These are phyloP conservation scores for Globisporangium paddicum DNA, from an alignment of 352 stramenopile genomes.

Conservation along the genomic window DNA sequence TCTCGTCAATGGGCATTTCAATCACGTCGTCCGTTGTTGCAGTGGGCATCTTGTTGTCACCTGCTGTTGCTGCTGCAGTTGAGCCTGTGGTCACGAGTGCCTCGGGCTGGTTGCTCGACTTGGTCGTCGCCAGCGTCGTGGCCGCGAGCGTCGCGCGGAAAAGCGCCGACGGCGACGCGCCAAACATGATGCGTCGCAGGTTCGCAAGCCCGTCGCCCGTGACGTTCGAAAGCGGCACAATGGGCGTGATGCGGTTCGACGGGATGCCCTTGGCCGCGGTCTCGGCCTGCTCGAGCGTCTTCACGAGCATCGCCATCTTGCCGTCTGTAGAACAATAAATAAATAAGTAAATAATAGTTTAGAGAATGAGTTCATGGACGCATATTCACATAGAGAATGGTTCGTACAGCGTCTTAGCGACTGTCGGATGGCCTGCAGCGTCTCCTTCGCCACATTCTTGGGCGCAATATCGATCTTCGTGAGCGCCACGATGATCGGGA, in stretches of 20 bases:
- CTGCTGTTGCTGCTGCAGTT: background rate
- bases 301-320: slow-evolving; percentile 94
- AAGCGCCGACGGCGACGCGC: slow-evolving; percentile 58
- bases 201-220: slow-evolving; percentile 92
- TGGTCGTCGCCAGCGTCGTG: slow-evolving; percentile 53
- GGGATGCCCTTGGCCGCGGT: slow-evolving; percentile 87
- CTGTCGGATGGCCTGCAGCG: slow-evolving; percentile 85
- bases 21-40: slow-evolving; percentile 33
- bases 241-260: slow-evolving; percentile 93
- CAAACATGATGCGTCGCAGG: slow-evolving; percentile 65
- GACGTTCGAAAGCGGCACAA: slow-evolving; percentile 97
- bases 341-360: background rate
- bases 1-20: slow-evolving; percentile 88
- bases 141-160: slow-evolving; percentile 69
- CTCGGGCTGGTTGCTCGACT: slow-evolving; percentile 51
- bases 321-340: slow-evolving; percentile 37
- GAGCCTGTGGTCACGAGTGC: slow-evolving; percentile 13
- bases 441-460: slow-evolving; percentile 91
- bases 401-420: slow-evolving; percentile 71
- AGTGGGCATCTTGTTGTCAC: slow-evolving; percentile 8
- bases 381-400: background rate
- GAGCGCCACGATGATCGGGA: slow-evolving; percentile 91
- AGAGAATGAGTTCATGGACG: background rate
- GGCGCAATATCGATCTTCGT: slow-evolving; percentile 95
- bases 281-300: slow-evolving; percentile 78